Percentiles rank a stretch among this genome's conserved stretches.
phyloP scores from a whole-genome alignment of 176 grass and related monocot species.

The Zoysia japonica region DNA sequence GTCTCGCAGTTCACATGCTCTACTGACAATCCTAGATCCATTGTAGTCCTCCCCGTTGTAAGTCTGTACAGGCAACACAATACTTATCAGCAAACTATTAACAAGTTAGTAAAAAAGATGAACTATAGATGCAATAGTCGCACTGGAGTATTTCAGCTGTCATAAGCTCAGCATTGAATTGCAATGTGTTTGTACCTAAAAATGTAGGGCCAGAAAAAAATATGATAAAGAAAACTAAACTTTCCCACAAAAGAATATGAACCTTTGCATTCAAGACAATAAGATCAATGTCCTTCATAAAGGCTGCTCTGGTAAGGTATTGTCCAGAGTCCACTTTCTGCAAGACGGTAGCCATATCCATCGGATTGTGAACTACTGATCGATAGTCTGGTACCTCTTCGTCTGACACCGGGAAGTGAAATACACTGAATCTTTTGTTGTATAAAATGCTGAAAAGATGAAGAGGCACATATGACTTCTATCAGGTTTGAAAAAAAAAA shows the following conservation, averaged over 20 bases:
- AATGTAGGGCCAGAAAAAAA: slow-evolving; percentile 23
- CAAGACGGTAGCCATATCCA: slow-evolving; percentile 96
- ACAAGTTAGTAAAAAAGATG: not conserved
- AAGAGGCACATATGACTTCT: slow-evolving; percentile 36
- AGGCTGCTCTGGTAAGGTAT: slow-evolving; percentile 61
- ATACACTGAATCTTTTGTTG: slow-evolving; percentile 88
- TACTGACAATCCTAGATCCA: slow-evolving; percentile 91
- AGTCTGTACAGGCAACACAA: slow-evolving; percentile 45
- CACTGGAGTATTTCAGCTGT: slow-evolving; percentile 4
- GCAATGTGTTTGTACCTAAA: not conserved
- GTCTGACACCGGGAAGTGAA: slow-evolving; percentile 89
- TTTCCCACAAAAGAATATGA: slow-evolving; percentile 23
- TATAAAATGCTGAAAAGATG: slow-evolving; percentile 74
- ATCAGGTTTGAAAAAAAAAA: slow-evolving; percentile 24
- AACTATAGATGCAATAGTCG: not conserved
- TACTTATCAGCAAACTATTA: slow-evolving; percentile 24
- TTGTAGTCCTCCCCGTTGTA: slow-evolving; percentile 94
- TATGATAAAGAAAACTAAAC: slow-evolving; percentile 23
- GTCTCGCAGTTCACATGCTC: slow-evolving; percentile 93
- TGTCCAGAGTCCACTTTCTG: slow-evolving; percentile 85
- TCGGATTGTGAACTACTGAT: slow-evolving; percentile 76
- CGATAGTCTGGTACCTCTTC: slow-evolving; percentile 93
- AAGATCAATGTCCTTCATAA: slow-evolving; percentile 90
- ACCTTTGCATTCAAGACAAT: slow-evolving; percentile 96
- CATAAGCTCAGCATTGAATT: not conserved